Base-by-base conservation (phyloP, 2,329 filamentous ascomycete genomes). In the Cercospora sp. region DNA sequence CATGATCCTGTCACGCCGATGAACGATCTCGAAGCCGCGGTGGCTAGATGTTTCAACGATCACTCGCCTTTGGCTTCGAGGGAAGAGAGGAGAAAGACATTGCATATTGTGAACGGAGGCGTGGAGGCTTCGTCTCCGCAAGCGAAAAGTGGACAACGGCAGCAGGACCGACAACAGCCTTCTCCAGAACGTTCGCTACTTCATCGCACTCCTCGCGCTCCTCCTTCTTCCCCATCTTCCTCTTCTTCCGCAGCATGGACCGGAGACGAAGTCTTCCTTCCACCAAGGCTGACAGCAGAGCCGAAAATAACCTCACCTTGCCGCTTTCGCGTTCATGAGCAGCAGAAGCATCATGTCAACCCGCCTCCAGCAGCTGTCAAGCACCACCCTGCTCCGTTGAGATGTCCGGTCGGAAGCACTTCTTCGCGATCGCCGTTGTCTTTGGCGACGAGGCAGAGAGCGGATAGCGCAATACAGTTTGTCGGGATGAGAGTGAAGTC, bases 181-280 rank as follows among this genome's bases (percentile, higher is more conserved):
- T 6, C 45, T 3, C 10, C 20, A 1, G 20, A 10, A 16, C 3
- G 10, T 7, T 5, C 2, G 5, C 45, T 2, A 5, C 45, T 51
- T 23, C 20, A 23, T 13, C 12, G 7, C 5, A 51, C 45, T 20
- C 45, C 45, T 51, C 45, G 18, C 45, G 18, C 45, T 23, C 18
- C 10, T 23, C n/a, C 45, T 0, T 51, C 45, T 13, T 51, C 45
- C 12, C 9, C 45, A 1, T 51, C 45, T 6, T 13, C 55, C 2
- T 66, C 53, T 1, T 74, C 71, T 13, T 73, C 72, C 10, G 73
- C 72, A 10, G 64, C 63, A 5, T 75, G 72, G 72, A 74, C 72
- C 0, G 72, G 66, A 33, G 73, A 75, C 45, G 73, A 75, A 3
- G 45, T 69, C 8, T 75, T 73, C 64, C 59, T 64, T 16, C 60